Evolutionary conservation across 148 eudicot species (phyloP), one percentile per base, ranked within the genome.

Genomic region (Amaranthus hypochondriacus): DNA sequence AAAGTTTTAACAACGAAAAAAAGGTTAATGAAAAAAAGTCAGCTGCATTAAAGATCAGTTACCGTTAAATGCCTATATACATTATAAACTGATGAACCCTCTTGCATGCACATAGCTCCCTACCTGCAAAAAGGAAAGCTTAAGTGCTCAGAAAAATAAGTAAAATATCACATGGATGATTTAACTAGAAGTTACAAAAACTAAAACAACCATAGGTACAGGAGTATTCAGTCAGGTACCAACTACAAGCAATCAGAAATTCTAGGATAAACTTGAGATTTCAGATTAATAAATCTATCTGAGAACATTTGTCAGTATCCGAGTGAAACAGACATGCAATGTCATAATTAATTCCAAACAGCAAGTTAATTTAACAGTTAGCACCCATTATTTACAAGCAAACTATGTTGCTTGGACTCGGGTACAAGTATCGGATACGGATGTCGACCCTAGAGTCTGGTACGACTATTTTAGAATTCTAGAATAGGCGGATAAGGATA

Each of bases 51-150:
- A 21, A 51, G 58, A 76, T 21, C 46, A 44, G 63, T 79, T 82
- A 95, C 98, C 90, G 96, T 88, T 53, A 87, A 83, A 81, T 86
- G 90, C 74, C 83, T 85, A 79, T 78, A 95, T 52, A 84, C 91
- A 47, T 89, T 90, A 79, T 86, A 81, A 55, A 83, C 74, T 70
- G 99, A 95, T 72, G 83, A 68, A 47, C 99, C 99, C 99, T 81
- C 94, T 86, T 43, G 97, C 84, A 73, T 95, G 97, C 69, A 95
- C 81, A 81, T 92, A 80, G 88, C 94, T 87, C 72, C 99, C 99
- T 68, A 89, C 96, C 99, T 95, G 79, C 72, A 66, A 65, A 70
- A 71, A 9, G 67, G 65, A 57, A 44, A 52, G 62, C 8, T 46
- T 0, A 44, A 58, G 15, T 9, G 52, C 71, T 43, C 10, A 44